Evolutionary conservation across 179 eudicot species (phyloP).

Genomic region (Beta lomatogona): DNA sequence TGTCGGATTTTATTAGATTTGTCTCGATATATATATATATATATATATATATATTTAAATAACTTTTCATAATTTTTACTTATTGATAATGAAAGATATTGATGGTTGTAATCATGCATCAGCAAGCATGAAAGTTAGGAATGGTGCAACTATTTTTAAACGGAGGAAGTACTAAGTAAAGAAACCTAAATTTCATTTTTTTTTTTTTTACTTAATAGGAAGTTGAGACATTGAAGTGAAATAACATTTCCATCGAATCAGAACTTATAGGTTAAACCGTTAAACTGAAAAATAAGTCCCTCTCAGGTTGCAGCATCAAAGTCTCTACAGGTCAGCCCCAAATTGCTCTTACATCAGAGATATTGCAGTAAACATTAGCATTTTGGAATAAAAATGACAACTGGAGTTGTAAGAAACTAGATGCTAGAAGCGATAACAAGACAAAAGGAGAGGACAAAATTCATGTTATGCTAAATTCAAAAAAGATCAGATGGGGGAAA

Average conservation of each 20-base stretch:
- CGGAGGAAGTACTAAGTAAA: no score
- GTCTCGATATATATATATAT: no score
- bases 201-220: background rate
- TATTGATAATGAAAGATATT: no score
- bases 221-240: constrained; percentile 3
- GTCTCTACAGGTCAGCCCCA: constrained; percentile 4
- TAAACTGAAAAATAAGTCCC: background rate
- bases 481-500: background rate
- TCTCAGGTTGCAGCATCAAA: background rate
- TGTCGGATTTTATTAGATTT: no score
- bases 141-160: no score
- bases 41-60: no score
- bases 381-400: background rate
- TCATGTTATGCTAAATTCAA: background rate
- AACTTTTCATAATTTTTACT: no score
- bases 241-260: background rate
- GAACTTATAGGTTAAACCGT: background rate
- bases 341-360: background rate
- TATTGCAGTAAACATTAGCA: background rate
- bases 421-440: constrained; percentile 5
- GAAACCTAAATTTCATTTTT: no score
- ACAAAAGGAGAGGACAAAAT: background rate
- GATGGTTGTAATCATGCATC: no score
- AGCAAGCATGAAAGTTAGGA: no score
- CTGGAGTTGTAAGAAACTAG: background rate